phyloP scores from a whole-genome alignment of 805 yeast genomes.

The Ascoidea asiatica region DNA sequence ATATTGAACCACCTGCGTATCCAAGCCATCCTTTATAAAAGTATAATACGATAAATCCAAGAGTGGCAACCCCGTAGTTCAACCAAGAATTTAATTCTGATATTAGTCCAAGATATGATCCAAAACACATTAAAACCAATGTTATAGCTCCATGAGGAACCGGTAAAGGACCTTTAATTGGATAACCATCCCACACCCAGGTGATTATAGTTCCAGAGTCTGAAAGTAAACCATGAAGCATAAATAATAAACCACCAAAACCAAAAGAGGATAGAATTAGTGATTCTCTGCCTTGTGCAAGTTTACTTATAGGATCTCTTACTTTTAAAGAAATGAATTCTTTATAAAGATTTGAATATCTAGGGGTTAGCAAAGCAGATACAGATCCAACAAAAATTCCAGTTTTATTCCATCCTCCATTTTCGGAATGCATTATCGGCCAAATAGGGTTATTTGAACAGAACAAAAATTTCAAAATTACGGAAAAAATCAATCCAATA shows the following conservation, averaged over 20 bases:
- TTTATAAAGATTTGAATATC: conserved; percentile 10
- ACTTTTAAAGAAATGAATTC: conserved; percentile 8
- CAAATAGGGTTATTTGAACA: conserved; percentile 89
- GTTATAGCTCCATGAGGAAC: conserved; percentile 70
- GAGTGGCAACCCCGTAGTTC: conserved; percentile 22
- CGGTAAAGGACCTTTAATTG: conserved; percentile 76
- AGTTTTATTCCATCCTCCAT: conserved; percentile 74
- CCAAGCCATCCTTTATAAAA: conserved; percentile 55
- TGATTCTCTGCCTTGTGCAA: conserved; percentile 22
- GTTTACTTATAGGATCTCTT: neutral
- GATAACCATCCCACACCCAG: conserved; percentile 97
- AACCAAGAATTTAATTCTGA: conserved; percentile 9
- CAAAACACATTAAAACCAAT: conserved; percentile 43
- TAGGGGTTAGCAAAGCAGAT: conserved; percentile 51
- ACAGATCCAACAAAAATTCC: conserved; percentile 54
- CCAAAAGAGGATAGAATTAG: conserved; percentile 45
- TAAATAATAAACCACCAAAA: conserved; percentile 63
- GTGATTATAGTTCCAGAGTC: conserved; percentile 80
- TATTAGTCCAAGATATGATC: conserved; percentile 32
- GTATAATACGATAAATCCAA: conserved; percentile 39
- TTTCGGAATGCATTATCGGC: conserved; percentile 80
- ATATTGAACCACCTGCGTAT: conserved; percentile 54
- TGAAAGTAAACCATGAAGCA: conserved; percentile 58
- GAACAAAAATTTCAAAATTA: conserved; percentile 60
- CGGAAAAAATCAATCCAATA: conserved; percentile 61